A percentile compares a stretch with the other conserved stretches of the same genome.
These are phyloP conservation scores for Aspergillus sparsus DNA, from an alignment of 495 filamentous ascomycete species.

Conservation along the genomic window DNA sequence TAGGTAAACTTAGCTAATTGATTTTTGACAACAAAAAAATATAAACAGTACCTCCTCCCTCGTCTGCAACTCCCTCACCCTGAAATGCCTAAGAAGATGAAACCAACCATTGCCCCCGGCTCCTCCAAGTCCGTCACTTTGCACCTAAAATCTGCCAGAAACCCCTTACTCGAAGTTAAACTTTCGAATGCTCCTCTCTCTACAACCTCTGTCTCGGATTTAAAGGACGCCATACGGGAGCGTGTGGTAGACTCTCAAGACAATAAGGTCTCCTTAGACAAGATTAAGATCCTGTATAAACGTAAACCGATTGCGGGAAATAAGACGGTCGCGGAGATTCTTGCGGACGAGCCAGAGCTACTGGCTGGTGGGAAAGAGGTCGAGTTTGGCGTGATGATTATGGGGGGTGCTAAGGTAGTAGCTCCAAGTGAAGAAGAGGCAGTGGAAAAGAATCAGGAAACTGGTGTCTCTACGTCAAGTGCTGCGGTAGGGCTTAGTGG, in stretches of 20 bases:
- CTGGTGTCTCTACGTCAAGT: constrained; percentile 38
- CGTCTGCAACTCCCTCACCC: constrained; percentile 50
- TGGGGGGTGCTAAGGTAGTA: constrained; percentile 57
- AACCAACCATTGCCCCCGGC: constrained; percentile 43
- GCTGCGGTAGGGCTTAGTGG: constrained; percentile 58
- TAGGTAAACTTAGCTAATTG: not conserved
- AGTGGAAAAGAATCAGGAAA: constrained; percentile 34
- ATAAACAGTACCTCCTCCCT: constrained; percentile 47
- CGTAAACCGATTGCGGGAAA: constrained; percentile 73
- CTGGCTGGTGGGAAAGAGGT: constrained; percentile 47
- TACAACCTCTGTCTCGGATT: constrained; percentile 67
- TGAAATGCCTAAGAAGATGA: constrained; percentile 52
- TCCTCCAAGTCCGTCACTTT: constrained; percentile 56
- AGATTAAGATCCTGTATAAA: constrained; percentile 79
- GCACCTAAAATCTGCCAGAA: constrained; percentile 71
- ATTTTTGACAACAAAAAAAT: constrained; percentile 16
- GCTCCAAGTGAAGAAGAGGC: constrained; percentile 17
- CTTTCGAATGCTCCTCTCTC: constrained; percentile 59
- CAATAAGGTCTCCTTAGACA: constrained; percentile 52
- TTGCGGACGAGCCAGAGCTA: constrained; percentile 44
- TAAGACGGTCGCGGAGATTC: constrained; percentile 54
- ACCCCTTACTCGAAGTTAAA: constrained; percentile 63
- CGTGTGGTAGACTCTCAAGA: constrained; percentile 41
- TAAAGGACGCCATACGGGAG: constrained; percentile 64
- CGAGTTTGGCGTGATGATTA: constrained; percentile 84